These are phyloP conservation scores for Blastocystis sp. DNA, from an alignment of 352 stramenopile species.

Conservation along the genomic window DNA sequence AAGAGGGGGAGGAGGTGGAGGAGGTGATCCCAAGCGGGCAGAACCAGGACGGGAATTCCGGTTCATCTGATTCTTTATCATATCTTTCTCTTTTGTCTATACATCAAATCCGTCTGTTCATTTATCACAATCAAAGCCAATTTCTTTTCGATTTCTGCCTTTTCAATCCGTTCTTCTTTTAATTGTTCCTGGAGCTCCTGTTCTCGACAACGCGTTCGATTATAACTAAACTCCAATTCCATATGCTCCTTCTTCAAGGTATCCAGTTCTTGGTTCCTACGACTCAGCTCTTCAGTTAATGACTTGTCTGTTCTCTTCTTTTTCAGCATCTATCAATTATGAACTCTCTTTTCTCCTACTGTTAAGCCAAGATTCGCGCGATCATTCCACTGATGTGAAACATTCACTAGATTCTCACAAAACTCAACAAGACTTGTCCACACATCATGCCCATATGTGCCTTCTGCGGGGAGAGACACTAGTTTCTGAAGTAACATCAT, in stretches of 20 bases:
- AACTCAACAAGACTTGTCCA: slow-evolving; percentile 37
- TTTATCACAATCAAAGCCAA: neutral
- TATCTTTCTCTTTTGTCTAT: neutral
- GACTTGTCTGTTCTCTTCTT: slow-evolving; percentile 30
- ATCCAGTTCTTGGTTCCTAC: slow-evolving; percentile 77
- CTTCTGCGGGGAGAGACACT: neutral
- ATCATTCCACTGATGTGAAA: slow-evolving; percentile 15
- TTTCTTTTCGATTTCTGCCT: slow-evolving; percentile 67
- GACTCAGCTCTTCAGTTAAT: slow-evolving; percentile 76
- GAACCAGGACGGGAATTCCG: neutral
- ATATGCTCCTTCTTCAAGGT: slow-evolving; percentile 79
- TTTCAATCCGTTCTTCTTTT: slow-evolving; percentile 68
- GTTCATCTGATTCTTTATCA: neutral
- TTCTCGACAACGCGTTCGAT: slow-evolving; percentile 10
- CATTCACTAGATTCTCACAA: slow-evolving; percentile 38
- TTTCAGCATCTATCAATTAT: slow-evolving; percentile 48
- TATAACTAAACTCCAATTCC: slow-evolving; percentile 50
- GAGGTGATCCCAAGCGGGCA: neutral
- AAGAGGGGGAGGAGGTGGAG: neutral
- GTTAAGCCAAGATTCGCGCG: neutral
- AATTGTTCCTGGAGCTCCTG: neutral
- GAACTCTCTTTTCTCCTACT: neutral
- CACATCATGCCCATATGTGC: slow-evolving; percentile 1
- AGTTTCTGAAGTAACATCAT: slow-evolving; percentile 5
- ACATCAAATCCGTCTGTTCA: neutral